Base-by-base conservation (phyloP, 169 alveolate genomes). In the Plasmodium ovale region DNA sequence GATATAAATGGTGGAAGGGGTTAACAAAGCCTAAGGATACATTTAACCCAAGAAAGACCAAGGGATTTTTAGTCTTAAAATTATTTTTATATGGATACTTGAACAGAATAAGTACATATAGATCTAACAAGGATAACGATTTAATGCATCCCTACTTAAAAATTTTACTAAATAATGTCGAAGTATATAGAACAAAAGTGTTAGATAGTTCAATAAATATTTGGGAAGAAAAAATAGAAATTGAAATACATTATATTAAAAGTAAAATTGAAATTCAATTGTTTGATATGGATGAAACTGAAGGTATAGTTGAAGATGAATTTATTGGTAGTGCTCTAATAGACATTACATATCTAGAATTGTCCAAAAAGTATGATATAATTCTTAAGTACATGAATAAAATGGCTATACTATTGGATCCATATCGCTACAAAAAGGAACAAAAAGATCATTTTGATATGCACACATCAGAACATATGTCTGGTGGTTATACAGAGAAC, bases 301-400 rank as follows among this genome's bases (percentile, higher is more conserved):
- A 84, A 33, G 91, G 85, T 1, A 35, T 84, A 27, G 91, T 84
- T 6, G 91, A 67, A 70, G 91, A 84, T 53, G 91, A 84, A 68
- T 84, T 68, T 67, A 67, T 84, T n/a, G 91, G 91, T 3, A 84
- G 91, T 53, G 91, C 91, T 19, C 39, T 84, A 25, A 84, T 84
- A 29, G 65, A 84, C 23, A 31, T 84, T 23, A 35, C 27, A 6
- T 12, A 84, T 84, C 44, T 84, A 67, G 29, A 84, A 44, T n/a
- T 68, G 39, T 68, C 60, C 1, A 68, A 51, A 31, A 69, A 84
- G 31, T 84, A 84, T 68, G 91, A 84, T 33, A 84, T 84, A 16
- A 69, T 69, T 69, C 7, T 84, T 33, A 65, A 84, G 60, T 84
- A 68, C 42, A 21, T 68, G 16, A 65, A 79, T 37, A 67, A 68